Evolutionary conservation across 352 stramenopile species (phyloP).

Genomic region (Proteromonas lacertae): DNA sequence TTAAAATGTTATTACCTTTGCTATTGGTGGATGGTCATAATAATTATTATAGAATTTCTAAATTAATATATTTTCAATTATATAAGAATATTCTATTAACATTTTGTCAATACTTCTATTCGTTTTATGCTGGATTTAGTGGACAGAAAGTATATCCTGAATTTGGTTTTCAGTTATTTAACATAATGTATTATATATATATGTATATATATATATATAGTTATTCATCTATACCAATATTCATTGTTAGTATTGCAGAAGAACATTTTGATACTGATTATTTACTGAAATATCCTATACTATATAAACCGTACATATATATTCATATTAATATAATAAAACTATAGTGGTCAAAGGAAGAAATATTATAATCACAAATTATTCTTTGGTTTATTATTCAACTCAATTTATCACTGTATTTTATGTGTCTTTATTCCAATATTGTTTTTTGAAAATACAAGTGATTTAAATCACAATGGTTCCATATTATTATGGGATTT

Average conservation of each 20-base stretch:
- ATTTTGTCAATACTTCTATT: slow-evolving; percentile 35
- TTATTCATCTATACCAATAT: slow-evolving; percentile 2
- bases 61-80: slow-evolving; percentile 56
- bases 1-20: slow-evolving; percentile 46
- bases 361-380: too few species aligned
- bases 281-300: background rate
- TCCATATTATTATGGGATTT: background rate
- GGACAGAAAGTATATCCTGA: slow-evolving; percentile 7
- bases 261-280: slow-evolving; percentile 1
- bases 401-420: slow-evolving; percentile 5
- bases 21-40: slow-evolving; percentile 49
- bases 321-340: slow-evolving; percentile 9
- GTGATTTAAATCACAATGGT: background rate
- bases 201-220: too few species aligned
- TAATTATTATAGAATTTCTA: slow-evolving; percentile 47
- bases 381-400: too few species aligned
- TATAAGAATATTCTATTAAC: slow-evolving; percentile 71
- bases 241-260: slow-evolving; percentile 3
- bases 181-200: slow-evolving; percentile 1
- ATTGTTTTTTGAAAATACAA: slow-evolving; percentile 3
- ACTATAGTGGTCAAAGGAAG: too few species aligned
- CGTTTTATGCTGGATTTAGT: slow-evolving; percentile 35
- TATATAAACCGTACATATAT: slow-evolving; percentile 8
- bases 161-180: slow-evolving; percentile 9
- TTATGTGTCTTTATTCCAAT: slow-evolving; percentile 7